A percentile compares a stretch with the other conserved stretches of the same genome.
phyloP scores from a whole-genome alignment of 176 grass and related monocot genomes.

The Triticum dicoccoides region DNA sequence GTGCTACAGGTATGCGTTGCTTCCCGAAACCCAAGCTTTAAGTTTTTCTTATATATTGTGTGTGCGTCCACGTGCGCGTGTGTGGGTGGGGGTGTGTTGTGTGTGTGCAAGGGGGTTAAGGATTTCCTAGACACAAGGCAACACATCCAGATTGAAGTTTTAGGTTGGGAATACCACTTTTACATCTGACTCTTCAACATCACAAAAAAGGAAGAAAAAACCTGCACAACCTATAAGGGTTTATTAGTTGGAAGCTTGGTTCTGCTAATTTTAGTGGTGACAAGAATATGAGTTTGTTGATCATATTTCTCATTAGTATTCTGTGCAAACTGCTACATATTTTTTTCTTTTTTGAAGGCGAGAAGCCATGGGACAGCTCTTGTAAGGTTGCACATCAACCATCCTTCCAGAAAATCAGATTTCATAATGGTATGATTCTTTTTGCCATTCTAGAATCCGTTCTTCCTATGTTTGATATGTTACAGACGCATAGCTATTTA shows the following conservation, averaged over 20 bases:
- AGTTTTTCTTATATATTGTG: background rate
- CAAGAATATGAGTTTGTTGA: background rate
- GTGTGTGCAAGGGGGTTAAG: background rate
- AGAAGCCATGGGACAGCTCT: slow-evolving; percentile 77
- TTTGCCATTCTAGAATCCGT: background rate
- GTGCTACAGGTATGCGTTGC: slow-evolving; percentile 56
- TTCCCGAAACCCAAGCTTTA: background rate
- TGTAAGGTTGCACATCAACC: slow-evolving; percentile 60
- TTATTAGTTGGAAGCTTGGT: background rate
- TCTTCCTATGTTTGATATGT: slow-evolving; percentile 11
- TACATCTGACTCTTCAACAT: background rate
- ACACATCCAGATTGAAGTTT: too few relatives aligned
- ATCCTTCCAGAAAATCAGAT: slow-evolving; percentile 67
- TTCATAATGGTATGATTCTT: slow-evolving; percentile 76
- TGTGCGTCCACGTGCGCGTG: background rate
- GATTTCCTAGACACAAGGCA: background rate
- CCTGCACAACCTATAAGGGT: background rate
- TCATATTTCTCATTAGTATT: slow-evolving; percentile 8
- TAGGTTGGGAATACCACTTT: background rate
- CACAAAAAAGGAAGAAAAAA: background rate
- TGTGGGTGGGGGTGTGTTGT: background rate
- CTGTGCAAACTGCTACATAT: slow-evolving; percentile 19
- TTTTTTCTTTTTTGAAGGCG: slow-evolving; percentile 46
- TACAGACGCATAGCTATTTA: too few relatives aligned
- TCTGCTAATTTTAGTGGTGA: slow-evolving; percentile 16